Base-by-base conservation (phyloP, 805 yeast genomes). In the Candida pini region DNA sequence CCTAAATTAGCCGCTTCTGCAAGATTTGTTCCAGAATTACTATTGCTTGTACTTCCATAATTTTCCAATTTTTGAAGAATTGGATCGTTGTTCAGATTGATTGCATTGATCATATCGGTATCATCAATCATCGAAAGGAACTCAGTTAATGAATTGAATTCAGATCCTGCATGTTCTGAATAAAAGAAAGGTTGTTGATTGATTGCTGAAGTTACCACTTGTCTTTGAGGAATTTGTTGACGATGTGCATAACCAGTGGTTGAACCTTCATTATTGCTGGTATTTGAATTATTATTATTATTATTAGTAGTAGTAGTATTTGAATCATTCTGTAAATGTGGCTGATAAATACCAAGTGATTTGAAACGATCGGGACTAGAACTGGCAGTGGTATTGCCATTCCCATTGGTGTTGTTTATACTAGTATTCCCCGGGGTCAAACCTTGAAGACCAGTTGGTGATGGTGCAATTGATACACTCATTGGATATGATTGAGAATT, bases 141-240 rank as follows among this genome's bases (percentile, higher is more conserved):
- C 53, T 89, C 96, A 39, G 87, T 87, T 45, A 89, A 65, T 1
- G 96, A 87, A 42, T 87, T 78, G 53, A 89, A 88, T 60, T 89
- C 97, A 15, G 92, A 80, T 2, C 95, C 95, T 0, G 92, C 95
- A 54, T 88, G 94, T 49, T 88, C 96, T 0, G 95, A 83, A 43
- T 77, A 81, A 62, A 88, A 88, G 38, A 82, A 75, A 0, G 95
- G 92, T 43, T 78, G 84, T 39, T 78, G 85, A 46, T 71, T 60
- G n/a, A 61, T 41, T 4, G 58, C 35, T 0, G 53, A 36, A 9
- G 56, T 33, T 2, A 55, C 38, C 7, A 46, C 43, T 21, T 21
- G 39, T 6, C 18, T 34, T 27, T 35, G 30, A 21, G 24, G 27
- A 29, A 15, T 30, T 34, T 12, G 29, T 21, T 26, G 24, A 24